Evolutionary conservation across 257 asterid genomes (phyloP), one percentile per base, ranked within the genome.

Genomic region (Verbascum thapsus): DNA sequence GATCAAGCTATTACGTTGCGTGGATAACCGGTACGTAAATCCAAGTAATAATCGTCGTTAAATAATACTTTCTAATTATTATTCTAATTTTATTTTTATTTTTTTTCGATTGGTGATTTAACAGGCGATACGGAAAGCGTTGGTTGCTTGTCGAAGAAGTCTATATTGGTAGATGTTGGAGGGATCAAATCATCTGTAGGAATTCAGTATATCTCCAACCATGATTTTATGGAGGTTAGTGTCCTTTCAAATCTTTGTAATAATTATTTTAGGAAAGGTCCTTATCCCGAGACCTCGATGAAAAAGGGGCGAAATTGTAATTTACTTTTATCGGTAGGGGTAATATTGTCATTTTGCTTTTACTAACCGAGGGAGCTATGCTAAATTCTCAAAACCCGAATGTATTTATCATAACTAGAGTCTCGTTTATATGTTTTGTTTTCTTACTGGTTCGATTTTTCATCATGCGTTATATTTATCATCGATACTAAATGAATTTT

Each of bases 181-280:
- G 96, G 96, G 35, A 64, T 81, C 65, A 73, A 69, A 72, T 80
- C 85, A 66, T 70, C 64, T 17, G 80, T 86, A 57, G 84, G 76
- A 37, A 75, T 80, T 65, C 86, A 73, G 37, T 79, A 79, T 11
- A 60, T 89, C 35, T 89, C 96, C 71, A 89, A 89, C 75, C 87
- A 82, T 32, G 91, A 76, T 45, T 86, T 89, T 66, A 64, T 74
- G 35, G 90, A 86, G 94, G 96, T 86, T 49, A n/a, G 42, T 44
- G 55, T 9, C 32, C 7, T 8, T 47, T 11, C 2, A 0, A 10
- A 8, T 50, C 11, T 11, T 9, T 6, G 5, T 11, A 11, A 52
- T 16, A 3, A n/a, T 11, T 42, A 16, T 32, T 64, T 10, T n/a
- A 4, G 45, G 32, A 9, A 37, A 8, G 5, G n/a, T n/a, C n/a